Base-by-base conservation (phyloP, 139 green algal species). In the Picochlorum costavermella region DNA sequence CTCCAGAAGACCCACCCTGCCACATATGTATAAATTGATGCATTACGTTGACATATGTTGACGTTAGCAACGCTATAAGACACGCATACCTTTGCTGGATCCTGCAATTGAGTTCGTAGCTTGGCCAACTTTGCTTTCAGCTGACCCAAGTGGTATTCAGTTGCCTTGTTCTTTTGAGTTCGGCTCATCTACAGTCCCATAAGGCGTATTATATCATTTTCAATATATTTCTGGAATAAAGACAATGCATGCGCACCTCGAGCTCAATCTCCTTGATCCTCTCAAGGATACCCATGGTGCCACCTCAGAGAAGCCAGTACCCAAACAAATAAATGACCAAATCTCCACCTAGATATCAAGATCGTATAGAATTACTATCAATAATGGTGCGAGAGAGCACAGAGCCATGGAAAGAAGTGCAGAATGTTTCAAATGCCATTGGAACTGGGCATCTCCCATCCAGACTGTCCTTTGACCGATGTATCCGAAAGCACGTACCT, bases 121-220 rank as follows among this genome's bases (percentile, higher is more conserved):
- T 98, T 98, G 28, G 94, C 94, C 14, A 98, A 82, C 64, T 92
- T 95, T 5, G 92, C 90, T 64, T 99, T 99, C 1, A 99, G 79
- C 72, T 95, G 88, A 6, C 94, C 94, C 51, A 97, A 63, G 65
- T 97, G 92, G 60, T 95, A 96, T 26, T 66, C 60, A 20, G 60
- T 66, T 20, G 60, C 60, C n/a, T 66, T 66, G 26, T 66, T 66
- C 29, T 96, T 98, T 75, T 99, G 94, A 14, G 94, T 99, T 17
- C 90, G 76, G 48, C 59, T 57, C 90, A 99, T 98, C 78, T 80
- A 63, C 59, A 56, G 14, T 0, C 3, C 16, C n/a, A 53, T 53
- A 6, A 23, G 11, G 33, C 33, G 11, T 40, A 12, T 3, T 33
- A 51, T 13, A 60, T 26, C 40, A 40, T 40, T 0, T 40, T 40